A percentile compares a stretch with the other conserved stretches of the same genome.
phyloP scores from a whole-genome alignment of 371 early-diverging fungal species.

The Pancytospora epiphaga region DNA sequence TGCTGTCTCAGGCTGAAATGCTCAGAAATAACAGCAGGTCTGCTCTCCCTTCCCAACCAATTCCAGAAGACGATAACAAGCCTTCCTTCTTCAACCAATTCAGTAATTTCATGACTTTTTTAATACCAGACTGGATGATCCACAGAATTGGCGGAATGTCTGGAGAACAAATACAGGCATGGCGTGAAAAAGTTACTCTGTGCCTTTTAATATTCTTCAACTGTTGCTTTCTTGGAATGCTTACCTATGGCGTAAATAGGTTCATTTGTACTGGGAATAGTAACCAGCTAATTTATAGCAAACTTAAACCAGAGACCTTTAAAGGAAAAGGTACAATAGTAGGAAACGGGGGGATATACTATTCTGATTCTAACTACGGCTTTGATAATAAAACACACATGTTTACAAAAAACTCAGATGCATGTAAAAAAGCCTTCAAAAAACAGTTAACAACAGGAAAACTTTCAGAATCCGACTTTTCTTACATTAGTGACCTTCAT shows the following conservation, averaged over 20 bases:
- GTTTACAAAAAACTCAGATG: conserved; percentile 36
- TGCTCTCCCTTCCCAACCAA: conserved; percentile 23
- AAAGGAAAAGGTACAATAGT: conserved; percentile 33
- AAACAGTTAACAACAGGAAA: conserved; percentile 8
- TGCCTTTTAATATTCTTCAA: conserved; percentile 55
- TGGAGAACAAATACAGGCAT: conserved; percentile 55
- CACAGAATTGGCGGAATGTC: conserved; percentile 52
- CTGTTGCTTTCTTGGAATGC: conserved; percentile 54
- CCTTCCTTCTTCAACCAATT: conserved; percentile 16
- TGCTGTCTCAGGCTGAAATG: conserved; percentile 41
- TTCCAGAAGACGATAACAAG: background rate
- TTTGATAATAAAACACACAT: conserved; percentile 32
- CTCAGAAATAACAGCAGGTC: conserved; percentile 42
- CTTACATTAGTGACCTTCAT: conserved; percentile 44
- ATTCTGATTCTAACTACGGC: conserved; percentile 11
- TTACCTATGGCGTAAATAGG: conserved; percentile 60
- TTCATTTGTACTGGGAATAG: conserved; percentile 53
- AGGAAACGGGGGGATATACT: conserved; percentile 53
- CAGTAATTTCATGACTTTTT: conserved; percentile 29
- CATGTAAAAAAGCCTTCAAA: conserved; percentile 53
- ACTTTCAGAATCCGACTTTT: conserved; percentile 22
- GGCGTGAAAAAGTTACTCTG: conserved; percentile 62
- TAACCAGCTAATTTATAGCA: conserved; percentile 47
- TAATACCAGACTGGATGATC: conserved; percentile 41
- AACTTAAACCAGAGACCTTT: conserved; percentile 37